Percentiles rank a stretch among this genome's conserved stretches.
These are phyloP conservation scores for Sporothrix brunneoviolacea DNA, from an alignment of 2,329 filamentous ascomycete species.

Conservation along the genomic window DNA sequence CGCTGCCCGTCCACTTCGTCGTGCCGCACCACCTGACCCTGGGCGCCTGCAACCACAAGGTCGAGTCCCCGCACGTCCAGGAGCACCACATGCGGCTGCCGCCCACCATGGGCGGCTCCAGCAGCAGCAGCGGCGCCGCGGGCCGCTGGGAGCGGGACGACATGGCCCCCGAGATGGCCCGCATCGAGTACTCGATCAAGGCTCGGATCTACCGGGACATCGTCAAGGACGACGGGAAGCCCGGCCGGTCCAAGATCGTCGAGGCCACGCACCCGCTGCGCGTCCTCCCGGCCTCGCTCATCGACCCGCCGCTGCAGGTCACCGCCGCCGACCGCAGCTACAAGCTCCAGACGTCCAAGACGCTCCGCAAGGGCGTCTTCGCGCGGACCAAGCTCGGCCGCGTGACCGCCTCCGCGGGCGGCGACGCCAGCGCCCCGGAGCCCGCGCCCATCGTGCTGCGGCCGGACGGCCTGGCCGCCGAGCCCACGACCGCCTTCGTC, in stretches of 20 bases:
- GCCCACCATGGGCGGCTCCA: constrained; percentile 34
- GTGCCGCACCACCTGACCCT: constrained; percentile 52
- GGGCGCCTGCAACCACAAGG: constrained; percentile 47
- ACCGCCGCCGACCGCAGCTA: constrained; percentile 43
- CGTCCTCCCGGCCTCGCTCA: constrained; percentile 43
- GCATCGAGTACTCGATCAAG: constrained; percentile 46
- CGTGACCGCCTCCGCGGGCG: constrained; percentile 36
- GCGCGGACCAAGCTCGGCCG: constrained; percentile 42
- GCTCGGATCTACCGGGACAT: constrained; percentile 33
- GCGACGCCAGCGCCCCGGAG: constrained; percentile 31
- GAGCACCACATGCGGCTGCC: constrained; percentile 49
- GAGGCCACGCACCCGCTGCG: constrained; percentile 33
- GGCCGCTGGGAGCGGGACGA: constrained; percentile 48
- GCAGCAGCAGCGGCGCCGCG: not conserved
- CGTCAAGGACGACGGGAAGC: constrained; percentile 4
- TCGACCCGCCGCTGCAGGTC: constrained; percentile 46
- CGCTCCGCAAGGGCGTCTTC: constrained; percentile 46
- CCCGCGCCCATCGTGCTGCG: constrained; percentile 43
- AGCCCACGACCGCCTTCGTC: constrained; percentile 37
- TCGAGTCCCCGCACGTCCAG: constrained; percentile 37
- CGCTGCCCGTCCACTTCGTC: constrained; percentile 53
- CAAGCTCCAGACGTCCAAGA: constrained; percentile 44
- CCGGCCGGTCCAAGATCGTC: constrained; percentile 22
- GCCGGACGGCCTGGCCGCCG: constrained; percentile 40
- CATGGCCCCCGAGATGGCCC: constrained; percentile 47